Base-by-base conservation (phyloP, 2,329 filamentous ascomycete species). In the Colletotrichum camelliae region DNA sequence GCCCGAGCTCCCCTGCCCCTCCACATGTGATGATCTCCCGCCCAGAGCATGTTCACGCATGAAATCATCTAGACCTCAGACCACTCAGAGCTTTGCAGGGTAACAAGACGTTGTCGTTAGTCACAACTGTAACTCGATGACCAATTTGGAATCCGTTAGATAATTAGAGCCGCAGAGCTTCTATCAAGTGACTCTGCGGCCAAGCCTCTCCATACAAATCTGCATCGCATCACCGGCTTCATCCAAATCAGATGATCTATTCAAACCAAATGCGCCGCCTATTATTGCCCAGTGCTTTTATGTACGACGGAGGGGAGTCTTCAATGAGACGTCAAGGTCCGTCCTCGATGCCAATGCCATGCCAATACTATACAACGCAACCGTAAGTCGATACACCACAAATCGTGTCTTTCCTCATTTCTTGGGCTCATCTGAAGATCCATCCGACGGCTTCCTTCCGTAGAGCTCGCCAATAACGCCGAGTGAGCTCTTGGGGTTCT, bases 401-500 rank as follows among this genome's bases (percentile, higher is more conserved):
- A 33, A 39, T 35, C 13, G n/a, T 52, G 18, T 52, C 39, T 35
- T 24, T 16, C 16, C 39, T 69, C 64, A 77, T 37, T 76, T 77
- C 75, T 76, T 75, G 33, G 68, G 52, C 31, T 69, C 64, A 10
- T 77, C 75, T 10, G 65, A 75, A n/a, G 75, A 58, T 7, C 60
- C 74, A 9, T 70, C 66, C 15, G 74, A 76, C 18, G 72, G 66
- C 67, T 75, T 76, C 37, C 74, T 39, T 60, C 74, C 74, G 52
- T 76, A 76, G 5, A 76, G 68, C 55, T 76, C 74, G 37, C 74
- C 74, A 16, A 76, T 70, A 12, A 72, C 62, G 9, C 72, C 55
- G 4, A 76, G 67, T 18, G 74, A 70, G 65, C 74, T 77, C 43
- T 77, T 77, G n/a, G 74, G 74, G 9, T 77, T 77, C 18, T 77